A percentile compares a stretch with the other conserved stretches of the same genome.
Conservation (phyloP, 345 rosid genomes). For the Eucalyptus viminalis region DNA sequence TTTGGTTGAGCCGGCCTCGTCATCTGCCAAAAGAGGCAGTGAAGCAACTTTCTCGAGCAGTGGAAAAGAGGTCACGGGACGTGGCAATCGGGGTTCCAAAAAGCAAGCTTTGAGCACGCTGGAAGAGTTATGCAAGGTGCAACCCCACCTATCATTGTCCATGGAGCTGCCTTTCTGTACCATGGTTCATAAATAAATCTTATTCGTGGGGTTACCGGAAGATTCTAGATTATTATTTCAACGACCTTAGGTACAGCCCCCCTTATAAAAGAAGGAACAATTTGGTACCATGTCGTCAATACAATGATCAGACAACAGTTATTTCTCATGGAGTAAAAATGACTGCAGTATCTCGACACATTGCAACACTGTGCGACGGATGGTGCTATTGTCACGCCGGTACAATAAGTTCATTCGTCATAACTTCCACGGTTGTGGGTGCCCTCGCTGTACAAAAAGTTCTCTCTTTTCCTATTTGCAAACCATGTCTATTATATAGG, state of each 20-base stretch:
- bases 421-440: not conserved
- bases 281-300: not conserved
- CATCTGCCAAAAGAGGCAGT: constrained; percentile 27
- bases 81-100: not conserved
- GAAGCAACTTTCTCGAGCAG: constrained; percentile 29
- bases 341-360: not conserved
- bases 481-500: not conserved
- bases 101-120: not conserved
- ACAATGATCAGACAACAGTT: not conserved
- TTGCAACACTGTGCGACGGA: not conserved
- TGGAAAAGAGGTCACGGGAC: constrained; percentile 31
- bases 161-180: not conserved
- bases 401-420: not conserved
- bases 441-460: not conserved
- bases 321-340: not conserved
- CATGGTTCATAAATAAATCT: not conserved
- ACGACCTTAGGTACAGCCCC: not conserved
- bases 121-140: not conserved
- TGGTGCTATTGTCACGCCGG: not conserved
- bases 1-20: constrained; percentile 37
- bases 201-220: not conserved
- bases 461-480: not conserved
- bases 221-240: not conserved
- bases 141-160: not conserved
- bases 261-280: not conserved